These are phyloP conservation scores for Blepharisma japonicum DNA, from an alignment of 73 alveolate species.

Conservation along the genomic window DNA sequence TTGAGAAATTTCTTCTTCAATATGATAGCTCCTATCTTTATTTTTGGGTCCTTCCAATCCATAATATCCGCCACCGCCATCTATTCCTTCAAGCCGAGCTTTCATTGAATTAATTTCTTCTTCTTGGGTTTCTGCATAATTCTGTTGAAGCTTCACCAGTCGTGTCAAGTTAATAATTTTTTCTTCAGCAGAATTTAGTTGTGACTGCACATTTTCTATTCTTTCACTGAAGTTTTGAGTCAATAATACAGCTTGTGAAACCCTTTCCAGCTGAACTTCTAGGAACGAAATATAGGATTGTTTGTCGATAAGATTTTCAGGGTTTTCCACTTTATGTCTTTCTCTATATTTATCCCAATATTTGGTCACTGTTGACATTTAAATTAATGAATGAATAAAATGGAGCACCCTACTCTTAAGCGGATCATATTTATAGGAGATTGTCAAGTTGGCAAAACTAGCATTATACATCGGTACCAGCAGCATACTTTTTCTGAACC, in stretches of 20 bases:
- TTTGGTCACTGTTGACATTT: constrained; percentile 25
- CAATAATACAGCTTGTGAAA: constrained; percentile 6
- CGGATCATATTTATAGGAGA: too few species aligned
- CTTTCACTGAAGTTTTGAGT: constrained; percentile 31
- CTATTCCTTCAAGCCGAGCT: background rate
- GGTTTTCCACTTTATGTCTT: background rate
- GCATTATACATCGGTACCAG: too few species aligned
- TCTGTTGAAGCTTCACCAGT: constrained; percentile 21
- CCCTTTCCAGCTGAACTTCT: constrained; percentile 34
- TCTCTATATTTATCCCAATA: constrained; percentile 32
- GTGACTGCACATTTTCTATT: constrained; percentile 11
- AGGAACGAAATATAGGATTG: constrained; percentile 26
- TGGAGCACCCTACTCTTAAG: background rate
- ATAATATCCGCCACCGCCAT: background rate
- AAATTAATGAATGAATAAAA: constrained; percentile 22
- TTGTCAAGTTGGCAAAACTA: too few species aligned
- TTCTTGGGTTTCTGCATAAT: constrained; percentile 26
- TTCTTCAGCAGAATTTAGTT: constrained; percentile 27
- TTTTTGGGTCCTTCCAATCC: background rate
- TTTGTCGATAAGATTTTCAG: constrained; percentile 19
- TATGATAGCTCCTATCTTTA: background rate
- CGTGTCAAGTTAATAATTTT: constrained; percentile 21
- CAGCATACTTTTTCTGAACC: too few species aligned
- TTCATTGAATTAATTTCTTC: constrained; percentile 26
- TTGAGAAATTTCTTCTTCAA: too few species aligned